Conservation (phyloP, 345 rosid genomes). For the Punica granatum region DNA sequence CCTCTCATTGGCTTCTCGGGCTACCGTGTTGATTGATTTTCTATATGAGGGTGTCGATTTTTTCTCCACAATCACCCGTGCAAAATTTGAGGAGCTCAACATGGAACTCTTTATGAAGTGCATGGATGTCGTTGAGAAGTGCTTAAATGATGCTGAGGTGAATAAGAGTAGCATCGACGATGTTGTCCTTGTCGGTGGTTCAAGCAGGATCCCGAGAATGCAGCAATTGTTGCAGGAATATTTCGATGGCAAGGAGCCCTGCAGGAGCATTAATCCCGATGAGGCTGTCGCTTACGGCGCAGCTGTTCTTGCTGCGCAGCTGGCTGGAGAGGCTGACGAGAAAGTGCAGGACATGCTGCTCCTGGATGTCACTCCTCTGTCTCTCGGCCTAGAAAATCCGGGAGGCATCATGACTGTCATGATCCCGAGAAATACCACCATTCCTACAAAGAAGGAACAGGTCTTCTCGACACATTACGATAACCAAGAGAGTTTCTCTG, state of each 20-base stretch:
- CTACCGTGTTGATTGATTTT: constrained; percentile 44
- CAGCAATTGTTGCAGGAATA: constrained; percentile 36
- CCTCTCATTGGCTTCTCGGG: constrained; percentile 43
- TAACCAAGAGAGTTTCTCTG: constrained; percentile 31
- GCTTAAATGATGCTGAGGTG: constrained; percentile 46
- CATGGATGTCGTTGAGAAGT: constrained; percentile 48
- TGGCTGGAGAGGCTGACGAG: constrained; percentile 30
- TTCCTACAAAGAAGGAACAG: constrained; percentile 35
- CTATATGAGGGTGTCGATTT: constrained; percentile 36
- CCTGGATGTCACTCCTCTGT: constrained; percentile 29
- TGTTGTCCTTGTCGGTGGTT: constrained; percentile 50
- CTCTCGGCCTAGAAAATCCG: constrained; percentile 28
- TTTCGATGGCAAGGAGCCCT: constrained; percentile 34
- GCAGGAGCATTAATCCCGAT: constrained; percentile 43
- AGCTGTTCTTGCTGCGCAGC: constrained; percentile 32
- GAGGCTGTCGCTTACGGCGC: constrained; percentile 44
- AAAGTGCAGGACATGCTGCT: constrained; percentile 28
- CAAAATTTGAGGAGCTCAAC: constrained; percentile 41
- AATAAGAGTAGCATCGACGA: constrained; percentile 39
- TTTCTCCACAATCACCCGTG: constrained; percentile 36
- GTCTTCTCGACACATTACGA: constrained; percentile 32
- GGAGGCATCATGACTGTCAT: constrained; percentile 38
- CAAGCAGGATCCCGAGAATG: constrained; percentile 49
- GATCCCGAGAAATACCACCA: constrained; percentile 32
- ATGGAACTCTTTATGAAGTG: constrained; percentile 49